A percentile compares a stretch with the other conserved stretches of the same genome.
Conservation (phyloP, 192 early-diverging fungal genomes). For the Kickxella alabastrina region DNA sequence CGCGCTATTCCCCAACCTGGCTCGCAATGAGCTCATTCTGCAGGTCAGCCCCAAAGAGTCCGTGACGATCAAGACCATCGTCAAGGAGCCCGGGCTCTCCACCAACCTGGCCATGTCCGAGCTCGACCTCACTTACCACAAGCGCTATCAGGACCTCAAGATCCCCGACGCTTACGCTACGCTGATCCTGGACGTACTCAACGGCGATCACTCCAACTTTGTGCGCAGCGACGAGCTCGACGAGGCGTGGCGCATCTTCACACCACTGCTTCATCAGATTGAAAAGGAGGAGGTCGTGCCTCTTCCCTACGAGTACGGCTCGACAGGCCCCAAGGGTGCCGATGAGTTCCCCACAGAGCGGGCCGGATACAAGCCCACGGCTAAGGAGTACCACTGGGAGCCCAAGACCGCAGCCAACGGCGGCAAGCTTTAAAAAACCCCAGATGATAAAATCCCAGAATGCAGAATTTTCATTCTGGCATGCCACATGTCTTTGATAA, state of each 20-base stretch:
- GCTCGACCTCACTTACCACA: conserved; percentile 88
- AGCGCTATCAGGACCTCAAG: conserved; percentile 79
- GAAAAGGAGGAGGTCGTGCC: conserved; percentile 64
- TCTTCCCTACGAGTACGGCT: conserved; percentile 74
- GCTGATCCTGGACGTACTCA: conserved; percentile 88
- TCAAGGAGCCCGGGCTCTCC: conserved; percentile 90
- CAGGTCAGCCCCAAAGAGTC: conserved; percentile 94
- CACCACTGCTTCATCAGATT: conserved; percentile 89
- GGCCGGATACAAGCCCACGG: conserved; percentile 49
- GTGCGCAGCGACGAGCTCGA: conserved; percentile 89
- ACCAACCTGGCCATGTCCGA: conserved; percentile 82
- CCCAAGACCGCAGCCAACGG: conserved; percentile 19
- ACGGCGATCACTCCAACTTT: conserved; percentile 95
- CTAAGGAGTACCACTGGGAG: conserved; percentile 51
- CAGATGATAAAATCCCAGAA: too few relatives aligned
- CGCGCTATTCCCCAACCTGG: conserved; percentile 67
- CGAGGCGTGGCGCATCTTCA: conserved; percentile 97
- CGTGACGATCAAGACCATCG: conserved; percentile 95
- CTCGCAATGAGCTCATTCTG: conserved; percentile 94
- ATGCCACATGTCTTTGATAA: too few relatives aligned
- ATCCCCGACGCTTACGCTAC: conserved; percentile 98
- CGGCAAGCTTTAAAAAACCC: conserved; percentile 13
- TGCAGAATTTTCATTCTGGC: too few relatives aligned
- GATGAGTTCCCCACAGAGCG: conserved; percentile 61
- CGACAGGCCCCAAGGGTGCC: conserved; percentile 74